Conservation (phyloP, 2,329 filamentous ascomycete genomes). For the Penicillium expansum region DNA sequence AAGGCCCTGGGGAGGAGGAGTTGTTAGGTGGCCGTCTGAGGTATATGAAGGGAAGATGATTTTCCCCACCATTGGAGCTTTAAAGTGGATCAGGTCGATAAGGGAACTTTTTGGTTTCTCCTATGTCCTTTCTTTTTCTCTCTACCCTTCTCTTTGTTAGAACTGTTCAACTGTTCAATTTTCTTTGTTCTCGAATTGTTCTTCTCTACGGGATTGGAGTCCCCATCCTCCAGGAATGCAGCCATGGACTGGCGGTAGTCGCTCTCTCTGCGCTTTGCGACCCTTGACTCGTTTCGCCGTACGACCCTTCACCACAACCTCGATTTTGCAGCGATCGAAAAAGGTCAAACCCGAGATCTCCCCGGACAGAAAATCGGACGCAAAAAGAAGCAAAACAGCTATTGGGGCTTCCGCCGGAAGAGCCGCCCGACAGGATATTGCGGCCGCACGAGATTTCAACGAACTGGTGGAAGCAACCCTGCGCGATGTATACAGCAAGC, state of each 20-base stretch:
- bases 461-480: slow-evolving; percentile 28
- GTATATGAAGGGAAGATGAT: slow-evolving; percentile 25
- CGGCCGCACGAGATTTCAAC: slow-evolving; percentile 27
- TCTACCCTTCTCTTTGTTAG: background rate
- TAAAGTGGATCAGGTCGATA: slow-evolving; percentile 27
- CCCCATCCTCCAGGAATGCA: slow-evolving; percentile 37
- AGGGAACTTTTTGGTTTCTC: slow-evolving; percentile 13
- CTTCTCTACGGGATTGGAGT: slow-evolving; percentile 1
- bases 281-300: slow-evolving; percentile 26
- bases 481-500: slow-evolving; percentile 22
- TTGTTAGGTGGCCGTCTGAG: slow-evolving; percentile 23
- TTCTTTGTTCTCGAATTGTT: background rate
- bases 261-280: slow-evolving; percentile 44
- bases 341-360: background rate
- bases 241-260: slow-evolving; percentile 36
- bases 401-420: background rate
- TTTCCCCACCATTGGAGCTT: slow-evolving; percentile 31
- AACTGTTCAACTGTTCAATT: background rate
- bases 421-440: slow-evolving; percentile 13
- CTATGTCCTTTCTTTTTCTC: background rate
- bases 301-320: slow-evolving; percentile 35
- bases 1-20: background rate
- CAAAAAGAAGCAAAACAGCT: slow-evolving; percentile 7
- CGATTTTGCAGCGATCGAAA: slow-evolving; percentile 26
- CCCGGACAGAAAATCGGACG: slow-evolving; percentile 9